Conservation (phyloP, 805 yeast species). For the Ogataea ramenticola region DNA sequence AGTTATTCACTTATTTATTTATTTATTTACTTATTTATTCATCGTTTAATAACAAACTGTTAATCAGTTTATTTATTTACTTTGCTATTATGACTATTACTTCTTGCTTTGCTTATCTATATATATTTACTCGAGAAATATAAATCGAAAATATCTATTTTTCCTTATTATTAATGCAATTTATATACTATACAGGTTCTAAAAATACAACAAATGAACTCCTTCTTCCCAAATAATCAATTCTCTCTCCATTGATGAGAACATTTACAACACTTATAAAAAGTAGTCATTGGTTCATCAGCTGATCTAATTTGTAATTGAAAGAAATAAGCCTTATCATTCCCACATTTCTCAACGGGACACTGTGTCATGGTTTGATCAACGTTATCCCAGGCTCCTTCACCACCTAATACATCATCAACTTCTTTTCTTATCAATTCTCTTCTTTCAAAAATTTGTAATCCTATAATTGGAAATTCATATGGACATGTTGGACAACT, state of each 20-base stretch:
- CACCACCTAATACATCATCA: conserved; percentile 95
- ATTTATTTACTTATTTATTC: no score
- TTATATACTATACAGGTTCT: no score
- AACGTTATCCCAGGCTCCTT: conserved; percentile 98
- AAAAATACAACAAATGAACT: no score
- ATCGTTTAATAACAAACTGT: no score
- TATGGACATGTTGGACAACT: conserved; percentile 95
- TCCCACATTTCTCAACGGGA: conserved; percentile 80
- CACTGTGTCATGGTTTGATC: conserved; percentile 94
- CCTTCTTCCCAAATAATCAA: no score
- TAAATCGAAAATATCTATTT: no score
- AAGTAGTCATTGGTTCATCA: conserved; percentile 99
- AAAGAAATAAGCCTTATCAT: conserved; percentile 90
- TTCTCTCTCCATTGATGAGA: conserved; percentile 97
- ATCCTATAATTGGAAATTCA: conserved; percentile 79
- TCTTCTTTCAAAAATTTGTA: conserved; percentile 81
- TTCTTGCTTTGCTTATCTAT: no score
- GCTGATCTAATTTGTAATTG: conserved; percentile 96
- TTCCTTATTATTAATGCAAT: no score
- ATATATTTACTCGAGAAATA: no score
- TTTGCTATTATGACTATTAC: no score
- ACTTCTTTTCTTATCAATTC: conserved; percentile 80
- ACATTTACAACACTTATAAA: conserved; percentile 90
- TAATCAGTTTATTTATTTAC: no score
- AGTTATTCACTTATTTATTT: no score